Evolutionary conservation across 805 yeast genomes (phyloP), one percentile per base, ranked within the genome.

Genomic region (Hanseniaspora clermontiae): DNA sequence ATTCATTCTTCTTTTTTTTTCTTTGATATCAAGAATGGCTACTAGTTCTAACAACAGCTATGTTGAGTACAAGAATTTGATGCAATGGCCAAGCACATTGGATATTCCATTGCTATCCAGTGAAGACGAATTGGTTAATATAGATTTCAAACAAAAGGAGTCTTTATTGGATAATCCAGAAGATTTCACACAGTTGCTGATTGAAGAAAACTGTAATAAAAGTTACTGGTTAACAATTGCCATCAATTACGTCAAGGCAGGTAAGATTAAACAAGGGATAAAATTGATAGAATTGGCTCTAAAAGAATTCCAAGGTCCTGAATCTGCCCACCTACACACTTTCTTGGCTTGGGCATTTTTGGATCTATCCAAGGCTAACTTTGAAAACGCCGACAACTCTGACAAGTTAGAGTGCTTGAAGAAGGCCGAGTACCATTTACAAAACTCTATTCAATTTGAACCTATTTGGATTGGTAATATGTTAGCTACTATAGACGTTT

Each of bases 141-240:
- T 93, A 62, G 91, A 89, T 64, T 76, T 85, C 59, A 78, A 78
- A 53, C 81, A 82, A 38, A 52, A 45, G 10, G 56, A 52, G 31
- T 52, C 56, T 6, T 45, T 52, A 15, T 45, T 52, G 32, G 97
- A 91, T 65, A 74, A 89, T 57, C 95, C 96, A 5, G 95, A 87
- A 24, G 96, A 91, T 67, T 87, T 96, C 5, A 76, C 80, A 47
- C 97, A 93, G 65, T 75, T 93, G 60, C 73, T 93, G 60, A 84
- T 85, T 60, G 87, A 85, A 61, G 97, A 93, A 70, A 79, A 78
- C 57, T 83, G 91, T 51, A 81, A 78, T 24, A 74, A 77, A 55
- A 82, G 83, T 65, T 87, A 81, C 70, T 93, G 98, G 98, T 70
- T 87, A 19, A 77, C 84, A 24, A 81, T 90, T 60, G 90, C 95